These are phyloP conservation scores for Lasiodiplodia gonubiensis DNA, from an alignment of 2,329 filamentous ascomycete species.

Conservation along the genomic window DNA sequence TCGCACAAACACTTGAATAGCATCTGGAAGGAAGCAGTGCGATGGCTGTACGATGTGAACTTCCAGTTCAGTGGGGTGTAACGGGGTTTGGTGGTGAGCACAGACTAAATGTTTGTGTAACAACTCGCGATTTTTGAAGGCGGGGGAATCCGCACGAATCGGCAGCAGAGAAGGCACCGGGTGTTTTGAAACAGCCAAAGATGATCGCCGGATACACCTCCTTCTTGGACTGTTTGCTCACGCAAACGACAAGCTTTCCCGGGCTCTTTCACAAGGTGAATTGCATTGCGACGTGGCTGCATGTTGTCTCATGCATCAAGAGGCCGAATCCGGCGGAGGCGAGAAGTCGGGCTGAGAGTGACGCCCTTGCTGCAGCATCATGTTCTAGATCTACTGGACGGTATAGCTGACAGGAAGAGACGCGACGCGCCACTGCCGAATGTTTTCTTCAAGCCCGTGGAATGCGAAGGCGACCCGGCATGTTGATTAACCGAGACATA, in stretches of 20 bases:
- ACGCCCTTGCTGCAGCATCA: conserved; percentile 5
- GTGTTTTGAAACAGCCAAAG: background rate
- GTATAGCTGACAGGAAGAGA: background rate
- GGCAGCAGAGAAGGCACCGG: background rate
- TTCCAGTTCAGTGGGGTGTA: background rate
- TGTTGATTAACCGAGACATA: background rate
- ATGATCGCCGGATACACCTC: background rate
- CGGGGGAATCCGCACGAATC: background rate
- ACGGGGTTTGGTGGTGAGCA: background rate
- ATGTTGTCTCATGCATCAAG: background rate
- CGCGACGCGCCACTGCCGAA: background rate
- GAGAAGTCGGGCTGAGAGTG: background rate
- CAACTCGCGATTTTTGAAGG: too few species aligned
- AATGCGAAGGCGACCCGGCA: background rate
- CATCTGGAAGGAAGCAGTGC: background rate
- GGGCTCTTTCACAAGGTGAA: background rate
- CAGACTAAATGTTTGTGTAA: too few species aligned
- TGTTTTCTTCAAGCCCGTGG: background rate
- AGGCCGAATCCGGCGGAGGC: background rate
- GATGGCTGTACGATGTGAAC: background rate
- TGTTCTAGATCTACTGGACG: background rate
- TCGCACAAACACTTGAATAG: background rate
- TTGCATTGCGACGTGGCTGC: conserved; percentile 1
- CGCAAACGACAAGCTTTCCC: conserved; percentile 24
- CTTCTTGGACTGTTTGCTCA: background rate